Base-by-base conservation (phyloP, 2,329 filamentous ascomycete genomes). In the Pyricularia pennisetigena region DNA sequence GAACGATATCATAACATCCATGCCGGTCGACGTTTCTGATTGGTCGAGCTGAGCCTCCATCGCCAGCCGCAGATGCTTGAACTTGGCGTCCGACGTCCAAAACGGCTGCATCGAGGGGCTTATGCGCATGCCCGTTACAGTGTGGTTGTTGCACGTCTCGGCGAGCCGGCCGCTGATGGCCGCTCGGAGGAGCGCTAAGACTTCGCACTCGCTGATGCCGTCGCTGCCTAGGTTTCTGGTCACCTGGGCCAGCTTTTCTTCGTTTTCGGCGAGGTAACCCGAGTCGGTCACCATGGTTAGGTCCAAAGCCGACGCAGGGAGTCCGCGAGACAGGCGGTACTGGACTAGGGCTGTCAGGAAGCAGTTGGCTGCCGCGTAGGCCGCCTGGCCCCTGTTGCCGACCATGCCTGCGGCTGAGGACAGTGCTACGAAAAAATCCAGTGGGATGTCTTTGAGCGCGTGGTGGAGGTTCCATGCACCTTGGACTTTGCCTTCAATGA, bases 391-490 rank as follows among this genome's bases (percentile, higher is more conserved):
- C 64, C 78, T 78, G 73, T 83, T 82, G 0, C 83, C 84, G 16
- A 85, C 0, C 3, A 74, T 70, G 20, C 75, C 76, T 0, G 74
- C 74, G 7, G 79, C 70, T 1, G 80, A 82, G 9, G 85, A 86
- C n/a, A 85, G 80, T 29, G 81, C 78, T 28, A 84, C 76, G 74
- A 86, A 86, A 76, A 87, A 86, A 73, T 85, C 82, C 1, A 84
- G 76, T 0, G 76, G 74, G 4, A 69, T 66, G 12, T 68, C 72
- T 26, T 74, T 70, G 1, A 85, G 76, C 1, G 79, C 79, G 20
- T 80, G 75, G 73, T 87, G 83, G 67, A 86, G 78, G 73, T 87
- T 86, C 80, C 81, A 83, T 2, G 81, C 82, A 6, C 83, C 84
- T 7, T 80, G 76, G 0, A 85, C 81, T 73, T 87, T 88, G 70